Conservation (phyloP, 129 eudicot species). For the Helichrysum umbraculigerum region DNA sequence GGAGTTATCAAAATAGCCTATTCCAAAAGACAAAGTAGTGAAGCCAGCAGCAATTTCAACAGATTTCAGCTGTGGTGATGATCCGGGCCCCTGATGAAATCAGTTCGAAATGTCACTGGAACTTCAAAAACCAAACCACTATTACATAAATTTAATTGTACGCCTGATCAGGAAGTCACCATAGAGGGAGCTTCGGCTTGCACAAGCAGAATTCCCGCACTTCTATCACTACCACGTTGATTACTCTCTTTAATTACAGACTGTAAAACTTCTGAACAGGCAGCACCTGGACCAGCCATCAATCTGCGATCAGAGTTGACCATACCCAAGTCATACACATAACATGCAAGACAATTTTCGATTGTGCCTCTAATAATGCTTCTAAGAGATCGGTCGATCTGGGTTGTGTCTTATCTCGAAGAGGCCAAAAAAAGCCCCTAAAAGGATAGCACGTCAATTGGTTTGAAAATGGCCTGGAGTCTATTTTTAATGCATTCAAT, state of each 20-base stretch:
- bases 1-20: conserved; percentile 84
- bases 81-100: conserved; percentile 41
- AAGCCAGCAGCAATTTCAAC: conserved; percentile 87
- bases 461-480: background rate
- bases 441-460: background rate
- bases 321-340: background rate
- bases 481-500: background rate
- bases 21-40: conserved; percentile 81
- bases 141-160: background rate
- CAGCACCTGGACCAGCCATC: conserved; percentile 74
- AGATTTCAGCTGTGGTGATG: conserved; percentile 55
- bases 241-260: conserved; percentile 41
- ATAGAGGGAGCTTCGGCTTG: conserved; percentile 65
- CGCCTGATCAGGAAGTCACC: conserved; percentile 37
- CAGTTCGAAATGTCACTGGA: conserved; percentile 7
- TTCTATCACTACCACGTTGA: conserved; percentile 44
- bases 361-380: background rate
- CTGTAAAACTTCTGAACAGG: conserved; percentile 60
- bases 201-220: conserved; percentile 87
- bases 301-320: conserved; percentile 50
- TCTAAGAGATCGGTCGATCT: background rate
- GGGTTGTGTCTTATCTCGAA: background rate
- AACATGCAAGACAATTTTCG: background rate
- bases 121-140: conserved; percentile 4
- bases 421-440: background rate